phyloP scores from a whole-genome alignment of 768 basidiomycete species.

The Amanita jacksonii region DNA sequence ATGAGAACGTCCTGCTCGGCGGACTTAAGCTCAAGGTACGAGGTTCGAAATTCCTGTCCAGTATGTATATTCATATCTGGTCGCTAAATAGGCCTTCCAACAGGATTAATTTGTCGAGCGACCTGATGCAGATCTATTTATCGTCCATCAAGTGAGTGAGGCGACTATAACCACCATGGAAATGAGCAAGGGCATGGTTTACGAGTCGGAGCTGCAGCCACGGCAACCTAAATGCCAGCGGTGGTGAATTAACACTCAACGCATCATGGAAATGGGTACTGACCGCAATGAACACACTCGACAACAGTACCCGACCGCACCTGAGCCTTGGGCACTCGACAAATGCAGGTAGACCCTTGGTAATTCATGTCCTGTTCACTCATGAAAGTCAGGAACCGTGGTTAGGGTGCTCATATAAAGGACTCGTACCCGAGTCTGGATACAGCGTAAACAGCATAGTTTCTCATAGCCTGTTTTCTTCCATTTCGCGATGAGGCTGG shows the following conservation, averaged over 20 bases:
- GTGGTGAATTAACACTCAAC: neutral
- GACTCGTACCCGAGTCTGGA: slow-evolving; percentile 74
- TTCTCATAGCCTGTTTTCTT: slow-evolving; percentile 99
- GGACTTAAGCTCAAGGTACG: too few relatives aligned
- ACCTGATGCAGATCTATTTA: too few relatives aligned
- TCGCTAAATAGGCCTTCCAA: too few relatives aligned
- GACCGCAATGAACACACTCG: slow-evolving; percentile 96
- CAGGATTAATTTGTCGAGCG: too few relatives aligned
- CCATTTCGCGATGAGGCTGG: slow-evolving; percentile 96
- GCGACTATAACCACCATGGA: too few relatives aligned
- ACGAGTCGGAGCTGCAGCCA: slow-evolving; percentile 87
- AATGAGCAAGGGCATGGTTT: too few relatives aligned
- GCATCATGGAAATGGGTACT: slow-evolving; percentile 23
- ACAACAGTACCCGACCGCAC: slow-evolving; percentile 85
- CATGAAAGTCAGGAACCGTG: neutral
- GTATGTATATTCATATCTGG: too few relatives aligned
- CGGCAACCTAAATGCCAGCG: slow-evolving; percentile 55
- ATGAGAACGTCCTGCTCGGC: too few relatives aligned
- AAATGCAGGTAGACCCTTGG: slow-evolving; percentile 96
- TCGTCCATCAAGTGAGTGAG: too few relatives aligned
- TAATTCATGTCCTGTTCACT: slow-evolving; percentile 90
- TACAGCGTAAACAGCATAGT: slow-evolving; percentile 92
- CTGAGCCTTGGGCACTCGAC: slow-evolving; percentile 92
- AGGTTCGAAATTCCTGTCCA: too few relatives aligned
- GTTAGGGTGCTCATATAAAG: slow-evolving; percentile 6